A percentile compares a stretch with the other conserved stretches of the same genome.
These are phyloP conservation scores for Prunus campanulata DNA, from an alignment of 306 rosid genomes.

Conservation along the genomic window DNA sequence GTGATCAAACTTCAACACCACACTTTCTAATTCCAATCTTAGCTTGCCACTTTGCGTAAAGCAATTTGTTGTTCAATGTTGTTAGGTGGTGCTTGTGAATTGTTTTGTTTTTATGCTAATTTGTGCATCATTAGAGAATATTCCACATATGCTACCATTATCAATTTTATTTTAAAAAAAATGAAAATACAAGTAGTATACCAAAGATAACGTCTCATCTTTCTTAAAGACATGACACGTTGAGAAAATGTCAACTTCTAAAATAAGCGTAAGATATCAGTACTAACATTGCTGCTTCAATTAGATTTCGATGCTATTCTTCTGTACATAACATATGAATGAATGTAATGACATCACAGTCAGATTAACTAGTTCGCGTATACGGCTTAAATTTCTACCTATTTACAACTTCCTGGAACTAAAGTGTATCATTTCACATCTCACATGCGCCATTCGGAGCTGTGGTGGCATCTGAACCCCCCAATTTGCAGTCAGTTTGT, in stretches of 20 bases:
- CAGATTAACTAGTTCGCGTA: conserved; percentile 12
- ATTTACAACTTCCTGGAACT: conserved; percentile 25
- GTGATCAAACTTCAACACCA: too few relatives aligned
- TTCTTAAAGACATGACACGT: too few relatives aligned
- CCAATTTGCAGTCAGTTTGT: conserved; percentile 50
- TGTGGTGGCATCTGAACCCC: conserved; percentile 29
- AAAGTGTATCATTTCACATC: conserved; percentile 22
- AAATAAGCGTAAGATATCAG: neutral
- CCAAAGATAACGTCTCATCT: too few relatives aligned
- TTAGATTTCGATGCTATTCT: neutral
- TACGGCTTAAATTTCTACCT: conserved; percentile 21
- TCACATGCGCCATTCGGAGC: conserved; percentile 22
- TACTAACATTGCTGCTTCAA: neutral
- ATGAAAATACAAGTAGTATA: too few relatives aligned
- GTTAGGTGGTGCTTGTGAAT: neutral
- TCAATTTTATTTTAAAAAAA: neutral
- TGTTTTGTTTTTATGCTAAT: neutral
- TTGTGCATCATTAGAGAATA: neutral
- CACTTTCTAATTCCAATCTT: neutral
- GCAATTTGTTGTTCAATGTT: neutral
- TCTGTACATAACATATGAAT: conserved; percentile 11
- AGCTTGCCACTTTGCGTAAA: neutral
- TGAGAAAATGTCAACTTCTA: neutral
- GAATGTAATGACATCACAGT: neutral
- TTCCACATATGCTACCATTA: neutral